A percentile compares a stretch with the other conserved stretches of the same genome.
Conservation (phyloP, 1,284 basidiomycete genomes). For the Sporisorium iseilematis-ciliati region DNA sequence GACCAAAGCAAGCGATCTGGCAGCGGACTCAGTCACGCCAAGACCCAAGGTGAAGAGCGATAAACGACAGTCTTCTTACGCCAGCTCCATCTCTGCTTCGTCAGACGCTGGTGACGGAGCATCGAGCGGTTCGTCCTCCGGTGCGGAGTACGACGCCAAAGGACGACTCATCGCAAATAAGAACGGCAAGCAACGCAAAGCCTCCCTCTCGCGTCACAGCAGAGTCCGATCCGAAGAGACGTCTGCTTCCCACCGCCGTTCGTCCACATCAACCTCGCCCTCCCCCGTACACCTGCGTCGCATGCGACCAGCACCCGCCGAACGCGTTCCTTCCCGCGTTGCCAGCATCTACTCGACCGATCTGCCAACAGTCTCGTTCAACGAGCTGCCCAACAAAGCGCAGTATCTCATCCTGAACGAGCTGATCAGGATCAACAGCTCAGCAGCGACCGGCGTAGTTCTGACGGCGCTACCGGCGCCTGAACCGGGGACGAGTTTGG, state of each 20-base stretch:
- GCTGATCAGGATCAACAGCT: slow-evolving; percentile 64
- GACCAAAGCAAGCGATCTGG: slow-evolving; percentile 9
- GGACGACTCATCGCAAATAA: slow-evolving; percentile 18
- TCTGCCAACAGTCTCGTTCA: slow-evolving; percentile 60
- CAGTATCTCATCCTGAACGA: slow-evolving; percentile 69
- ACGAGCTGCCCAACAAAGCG: slow-evolving; percentile 67
- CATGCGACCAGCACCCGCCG: slow-evolving; percentile 7
- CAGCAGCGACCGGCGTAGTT: slow-evolving; percentile 60
- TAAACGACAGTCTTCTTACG: slow-evolving; percentile 28
- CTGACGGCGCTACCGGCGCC: slow-evolving; percentile 67
- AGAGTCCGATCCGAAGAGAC: slow-evolving; percentile 35
- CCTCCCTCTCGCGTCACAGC: slow-evolving; percentile 21
- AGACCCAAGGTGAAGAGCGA: slow-evolving; percentile 20
- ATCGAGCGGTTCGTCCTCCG: slow-evolving; percentile 34
- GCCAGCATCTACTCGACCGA: slow-evolving; percentile 38
- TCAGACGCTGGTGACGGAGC: slow-evolving; percentile 19
- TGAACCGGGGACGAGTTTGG: slow-evolving; percentile 62
- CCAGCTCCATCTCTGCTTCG: slow-evolving; percentile 23
- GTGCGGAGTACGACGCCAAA: slow-evolving; percentile 33
- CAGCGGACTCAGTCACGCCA: slow-evolving; percentile 18
- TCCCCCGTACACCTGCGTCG: slow-evolving; percentile 20
- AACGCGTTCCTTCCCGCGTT: slow-evolving; percentile 13
- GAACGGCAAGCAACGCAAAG: slow-evolving; percentile 19
- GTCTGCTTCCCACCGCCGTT: slow-evolving; percentile 1
- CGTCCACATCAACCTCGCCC: slow-evolving; percentile 4